Percentiles rank a stretch among this genome's conserved stretches.
These are phyloP conservation scores for Casuarina equisetifolia DNA, from an alignment of 306 rosid species.

Conservation along the genomic window DNA sequence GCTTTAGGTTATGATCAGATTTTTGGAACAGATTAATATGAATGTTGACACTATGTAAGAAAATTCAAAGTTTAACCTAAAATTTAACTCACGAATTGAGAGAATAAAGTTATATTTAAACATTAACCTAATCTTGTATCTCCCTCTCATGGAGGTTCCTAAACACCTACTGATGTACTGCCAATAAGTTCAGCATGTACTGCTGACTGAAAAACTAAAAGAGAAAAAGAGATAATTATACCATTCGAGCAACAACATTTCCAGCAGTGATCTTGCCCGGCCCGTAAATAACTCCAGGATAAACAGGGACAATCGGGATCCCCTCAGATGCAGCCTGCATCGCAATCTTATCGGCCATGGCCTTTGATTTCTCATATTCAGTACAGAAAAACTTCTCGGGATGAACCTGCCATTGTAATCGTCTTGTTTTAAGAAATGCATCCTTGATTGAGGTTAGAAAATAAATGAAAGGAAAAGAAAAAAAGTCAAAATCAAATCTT, in stretches of 20 bases:
- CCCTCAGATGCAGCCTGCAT: slow-evolving; percentile 69
- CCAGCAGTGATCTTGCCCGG: slow-evolving; percentile 90
- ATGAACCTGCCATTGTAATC: slow-evolving; percentile 53
- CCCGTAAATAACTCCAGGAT: slow-evolving; percentile 92
- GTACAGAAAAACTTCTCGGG: slow-evolving; percentile 76
- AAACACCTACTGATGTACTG: too few species aligned
- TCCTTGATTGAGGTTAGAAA: background rate
- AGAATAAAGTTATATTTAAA: too few species aligned
- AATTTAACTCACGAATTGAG: too few species aligned
- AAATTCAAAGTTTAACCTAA: too few species aligned
- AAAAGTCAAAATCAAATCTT: background rate
- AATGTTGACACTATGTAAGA: too few species aligned
- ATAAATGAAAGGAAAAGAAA: background rate
- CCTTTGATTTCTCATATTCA: slow-evolving; percentile 89
- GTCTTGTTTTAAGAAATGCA: background rate
- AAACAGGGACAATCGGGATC: slow-evolving; percentile 57
- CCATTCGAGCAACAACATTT: slow-evolving; percentile 68
- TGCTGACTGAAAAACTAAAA: background rate
- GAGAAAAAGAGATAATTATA: slow-evolving; percentile 22
- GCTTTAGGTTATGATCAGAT: too few species aligned
- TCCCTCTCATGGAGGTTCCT: too few species aligned
- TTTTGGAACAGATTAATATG: too few species aligned
- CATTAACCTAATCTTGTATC: too few species aligned
- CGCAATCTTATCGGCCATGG: slow-evolving; percentile 67
- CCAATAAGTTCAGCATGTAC: background rate